phyloP scores from a whole-genome alignment of 345 rosid genomes.

The Rhodamnia rubescens region DNA sequence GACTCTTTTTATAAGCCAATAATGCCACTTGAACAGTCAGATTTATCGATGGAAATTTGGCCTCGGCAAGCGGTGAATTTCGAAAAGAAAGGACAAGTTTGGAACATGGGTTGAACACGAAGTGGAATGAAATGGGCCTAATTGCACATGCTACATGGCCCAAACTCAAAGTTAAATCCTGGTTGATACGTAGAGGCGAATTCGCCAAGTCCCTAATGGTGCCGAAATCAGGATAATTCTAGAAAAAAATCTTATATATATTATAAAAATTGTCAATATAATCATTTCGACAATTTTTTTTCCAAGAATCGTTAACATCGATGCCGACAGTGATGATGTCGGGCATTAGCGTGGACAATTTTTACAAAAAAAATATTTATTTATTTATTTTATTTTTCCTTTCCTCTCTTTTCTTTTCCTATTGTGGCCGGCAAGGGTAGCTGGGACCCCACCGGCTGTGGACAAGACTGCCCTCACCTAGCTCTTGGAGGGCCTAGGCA shows the following conservation, averaged over 20 bases:
- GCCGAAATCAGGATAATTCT: neutral
- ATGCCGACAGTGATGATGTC: no score
- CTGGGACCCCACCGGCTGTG: no score
- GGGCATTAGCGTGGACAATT: no score
- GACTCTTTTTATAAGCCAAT: no score
- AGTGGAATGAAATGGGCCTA: no score
- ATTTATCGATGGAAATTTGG: no score
- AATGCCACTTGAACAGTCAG: no score
- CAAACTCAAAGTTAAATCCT: no score
- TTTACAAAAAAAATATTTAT: neutral
- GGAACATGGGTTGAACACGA: no score
- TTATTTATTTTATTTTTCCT: neutral
- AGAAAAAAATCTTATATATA: neutral
- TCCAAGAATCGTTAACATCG: no score
- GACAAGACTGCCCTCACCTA: neutral
- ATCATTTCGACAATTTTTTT: neutral
- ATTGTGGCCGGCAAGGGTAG: neutral
- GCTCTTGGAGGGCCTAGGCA: neutral
- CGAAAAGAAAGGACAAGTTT: neutral
- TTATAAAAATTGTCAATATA: neutral
- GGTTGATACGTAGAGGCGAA: neutral
- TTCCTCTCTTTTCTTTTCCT: neutral
- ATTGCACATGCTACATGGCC: no score
- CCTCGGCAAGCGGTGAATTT: neutral
- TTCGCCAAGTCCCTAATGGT: neutral